A percentile compares a stretch with the other conserved stretches of the same genome.
Conservation (phyloP, 1,284 basidiomycete genomes). For the Leccinum griseonigrum region DNA sequence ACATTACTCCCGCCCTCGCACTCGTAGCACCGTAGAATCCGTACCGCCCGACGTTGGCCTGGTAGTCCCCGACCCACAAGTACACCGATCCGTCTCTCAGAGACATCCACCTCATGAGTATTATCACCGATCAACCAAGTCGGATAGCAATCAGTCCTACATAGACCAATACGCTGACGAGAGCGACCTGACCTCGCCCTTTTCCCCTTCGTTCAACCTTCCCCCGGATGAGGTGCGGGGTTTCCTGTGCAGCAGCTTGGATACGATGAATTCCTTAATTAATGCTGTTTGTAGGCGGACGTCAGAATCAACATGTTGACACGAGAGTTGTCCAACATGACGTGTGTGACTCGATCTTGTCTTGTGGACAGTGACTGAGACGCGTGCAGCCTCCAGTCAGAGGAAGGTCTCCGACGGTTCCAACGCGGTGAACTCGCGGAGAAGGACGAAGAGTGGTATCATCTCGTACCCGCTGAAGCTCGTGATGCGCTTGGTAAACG, state of each 20-base stretch:
- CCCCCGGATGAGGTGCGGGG: slow-evolving; percentile 28
- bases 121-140: slow-evolving; percentile 42
- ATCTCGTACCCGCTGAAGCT: slow-evolving; percentile 66
- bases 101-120: slow-evolving; percentile 37
- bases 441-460: slow-evolving; percentile 73
- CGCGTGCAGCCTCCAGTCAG: slow-evolving; percentile 49
- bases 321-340: slow-evolving; percentile 50
- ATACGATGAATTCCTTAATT: background rate
- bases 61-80: slow-evolving; percentile 45
- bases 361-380: slow-evolving; percentile 18
- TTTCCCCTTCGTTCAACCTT: slow-evolving; percentile 22
- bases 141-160: slow-evolving; percentile 25
- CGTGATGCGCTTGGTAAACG: slow-evolving; percentile 64
- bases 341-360: slow-evolving; percentile 42
- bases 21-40: slow-evolving; percentile 40
- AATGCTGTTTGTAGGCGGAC: slow-evolving; percentile 25
- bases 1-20: slow-evolving; percentile 29
- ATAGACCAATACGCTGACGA: slow-evolving; percentile 14
- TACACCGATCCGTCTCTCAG: slow-evolving; percentile 50
- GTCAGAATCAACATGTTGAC: slow-evolving; percentile 37
- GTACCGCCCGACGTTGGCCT: slow-evolving; percentile 37
- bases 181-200: slow-evolving; percentile 20
- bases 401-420: slow-evolving; percentile 62
- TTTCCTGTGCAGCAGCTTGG: background rate
- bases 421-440: slow-evolving; percentile 60